Percentiles rank a stretch among this genome's conserved stretches.
Conservation (phyloP, 129 eudicot genomes). For the Flaveria bidentis region DNA sequence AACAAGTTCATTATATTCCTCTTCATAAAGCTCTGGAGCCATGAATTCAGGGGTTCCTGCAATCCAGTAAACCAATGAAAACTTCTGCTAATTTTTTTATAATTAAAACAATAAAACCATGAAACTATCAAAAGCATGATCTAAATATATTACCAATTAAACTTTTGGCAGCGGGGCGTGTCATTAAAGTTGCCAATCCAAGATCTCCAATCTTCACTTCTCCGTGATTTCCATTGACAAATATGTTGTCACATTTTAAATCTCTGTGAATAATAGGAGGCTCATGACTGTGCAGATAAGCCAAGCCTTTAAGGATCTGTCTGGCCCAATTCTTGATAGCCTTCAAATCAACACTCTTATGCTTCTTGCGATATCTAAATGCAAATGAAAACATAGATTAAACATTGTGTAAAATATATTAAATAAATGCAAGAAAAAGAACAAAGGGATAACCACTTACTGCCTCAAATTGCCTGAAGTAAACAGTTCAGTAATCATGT, state of each 20-base stretch:
- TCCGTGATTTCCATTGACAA: slow-evolving; percentile 70
- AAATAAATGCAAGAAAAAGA: background rate
- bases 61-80: slow-evolving; percentile 2
- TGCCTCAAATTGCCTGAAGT: slow-evolving; percentile 54
- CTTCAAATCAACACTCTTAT: slow-evolving; percentile 48
- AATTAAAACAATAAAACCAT: background rate
- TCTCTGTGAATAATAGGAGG: slow-evolving; percentile 75
- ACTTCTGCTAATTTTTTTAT: background rate
- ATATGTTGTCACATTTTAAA: slow-evolving; percentile 66
- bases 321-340: slow-evolving; percentile 65
- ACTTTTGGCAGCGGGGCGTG: slow-evolving; percentile 35
- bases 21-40: slow-evolving; percentile 53
- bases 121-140: background rate
- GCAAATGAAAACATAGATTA: slow-evolving; percentile 2
- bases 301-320: slow-evolving; percentile 57
- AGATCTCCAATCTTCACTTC: slow-evolving; percentile 74
- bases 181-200: slow-evolving; percentile 54
- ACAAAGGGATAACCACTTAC: slow-evolving; percentile 30
- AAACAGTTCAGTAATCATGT: slow-evolving; percentile 64
- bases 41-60: slow-evolving; percentile 50
- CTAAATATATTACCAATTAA: slow-evolving; percentile 28
- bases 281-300: slow-evolving; percentile 51
- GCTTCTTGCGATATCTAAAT: slow-evolving; percentile 48
- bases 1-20: slow-evolving; percentile 51
- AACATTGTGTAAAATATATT: background rate